phyloP scores from a whole-genome alignment of 116 monocot species.

The Papilionanthe hybrid region DNA sequence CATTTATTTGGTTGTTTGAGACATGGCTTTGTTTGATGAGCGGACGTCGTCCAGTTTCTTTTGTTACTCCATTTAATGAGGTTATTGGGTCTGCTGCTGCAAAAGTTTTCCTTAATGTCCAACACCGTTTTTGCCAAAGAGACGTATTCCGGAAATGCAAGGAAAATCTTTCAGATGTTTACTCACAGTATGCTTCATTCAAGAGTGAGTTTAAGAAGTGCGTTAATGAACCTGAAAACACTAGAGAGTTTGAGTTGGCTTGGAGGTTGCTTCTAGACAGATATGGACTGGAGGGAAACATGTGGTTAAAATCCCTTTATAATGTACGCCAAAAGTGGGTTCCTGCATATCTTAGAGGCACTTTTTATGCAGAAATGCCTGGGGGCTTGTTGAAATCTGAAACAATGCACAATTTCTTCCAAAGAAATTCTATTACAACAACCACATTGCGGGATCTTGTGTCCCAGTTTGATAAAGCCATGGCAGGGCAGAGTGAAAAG shows the following conservation, averaged over 20 bases:
- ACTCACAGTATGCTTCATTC: slow-evolving; percentile 38
- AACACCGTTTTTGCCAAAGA: slow-evolving; percentile 60
- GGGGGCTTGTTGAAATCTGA: slow-evolving; percentile 45
- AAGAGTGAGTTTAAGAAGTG: slow-evolving; percentile 74
- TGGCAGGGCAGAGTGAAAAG: slow-evolving; percentile 62
- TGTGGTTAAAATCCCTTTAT: slow-evolving; percentile 61
- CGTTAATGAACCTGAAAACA: slow-evolving; percentile 58
- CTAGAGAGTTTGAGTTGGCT: slow-evolving; percentile 51
- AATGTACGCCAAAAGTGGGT: slow-evolving; percentile 67
- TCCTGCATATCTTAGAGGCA: slow-evolving; percentile 47
- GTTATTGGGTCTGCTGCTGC: slow-evolving; percentile 34
- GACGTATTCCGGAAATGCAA: slow-evolving; percentile 65
- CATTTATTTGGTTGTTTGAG: slow-evolving; percentile 81
- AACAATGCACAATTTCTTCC: slow-evolving; percentile 77
- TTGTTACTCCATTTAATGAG: slow-evolving; percentile 42
- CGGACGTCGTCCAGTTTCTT: slow-evolving; percentile 49
- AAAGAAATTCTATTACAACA: slow-evolving; percentile 71
- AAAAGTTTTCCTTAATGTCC: slow-evolving; percentile 55
- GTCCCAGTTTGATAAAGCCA: slow-evolving; percentile 83
- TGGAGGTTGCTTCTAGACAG: slow-evolving; percentile 57
- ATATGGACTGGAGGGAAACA: slow-evolving; percentile 45
- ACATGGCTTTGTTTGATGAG: slow-evolving; percentile 81
- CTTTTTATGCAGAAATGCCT: slow-evolving; percentile 66
- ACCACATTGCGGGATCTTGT: slow-evolving; percentile 79
- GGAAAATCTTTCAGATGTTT: slow-evolving; percentile 52